Percentiles rank a stretch among this genome's conserved stretches.
Evolutionary conservation across 148 eudicot species (phyloP).

Genomic region (Persicaria maculosa): DNA sequence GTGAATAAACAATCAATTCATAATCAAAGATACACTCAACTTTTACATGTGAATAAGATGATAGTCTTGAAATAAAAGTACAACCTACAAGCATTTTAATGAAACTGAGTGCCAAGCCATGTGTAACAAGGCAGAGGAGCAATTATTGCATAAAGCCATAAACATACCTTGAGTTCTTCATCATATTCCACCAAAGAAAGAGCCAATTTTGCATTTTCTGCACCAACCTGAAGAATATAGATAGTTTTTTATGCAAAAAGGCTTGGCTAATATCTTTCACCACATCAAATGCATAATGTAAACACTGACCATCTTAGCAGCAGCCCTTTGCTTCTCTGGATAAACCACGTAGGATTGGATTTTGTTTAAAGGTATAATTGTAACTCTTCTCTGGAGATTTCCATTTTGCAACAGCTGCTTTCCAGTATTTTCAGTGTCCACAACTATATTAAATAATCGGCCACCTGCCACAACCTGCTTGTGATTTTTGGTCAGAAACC

Average conservation of each 20-base stretch:
- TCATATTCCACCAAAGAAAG: conserved; percentile 88
- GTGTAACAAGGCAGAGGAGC: neutral
- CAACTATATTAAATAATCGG: conserved; percentile 73
- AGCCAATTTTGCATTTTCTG: conserved; percentile 88
- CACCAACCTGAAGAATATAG: conserved; percentile 58
- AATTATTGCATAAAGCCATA: neutral
- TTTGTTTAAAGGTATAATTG: conserved; percentile 88
- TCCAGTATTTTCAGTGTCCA: conserved; percentile 84
- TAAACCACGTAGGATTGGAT: conserved; percentile 66
- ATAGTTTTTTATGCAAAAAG: neutral
- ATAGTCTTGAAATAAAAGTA: neutral
- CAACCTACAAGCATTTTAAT: neutral
- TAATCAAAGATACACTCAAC: neutral
- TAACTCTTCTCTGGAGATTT: conserved; percentile 79
- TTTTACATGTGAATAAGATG: neutral
- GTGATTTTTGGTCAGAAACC: conserved; percentile 4
- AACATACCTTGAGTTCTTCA: conserved; percentile 63
- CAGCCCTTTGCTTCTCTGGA: conserved; percentile 59
- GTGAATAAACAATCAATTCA: neutral
- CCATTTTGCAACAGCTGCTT: conserved; percentile 90
- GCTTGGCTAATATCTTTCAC: neutral
- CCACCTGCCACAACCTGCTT: conserved; percentile 97
- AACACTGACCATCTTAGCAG: conserved; percentile 57
- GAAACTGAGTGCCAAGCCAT: neutral
- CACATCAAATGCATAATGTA: conserved; percentile 1